Base-by-base conservation (phyloP, 257 asterid species). In the Gynochthodes officinalis region DNA sequence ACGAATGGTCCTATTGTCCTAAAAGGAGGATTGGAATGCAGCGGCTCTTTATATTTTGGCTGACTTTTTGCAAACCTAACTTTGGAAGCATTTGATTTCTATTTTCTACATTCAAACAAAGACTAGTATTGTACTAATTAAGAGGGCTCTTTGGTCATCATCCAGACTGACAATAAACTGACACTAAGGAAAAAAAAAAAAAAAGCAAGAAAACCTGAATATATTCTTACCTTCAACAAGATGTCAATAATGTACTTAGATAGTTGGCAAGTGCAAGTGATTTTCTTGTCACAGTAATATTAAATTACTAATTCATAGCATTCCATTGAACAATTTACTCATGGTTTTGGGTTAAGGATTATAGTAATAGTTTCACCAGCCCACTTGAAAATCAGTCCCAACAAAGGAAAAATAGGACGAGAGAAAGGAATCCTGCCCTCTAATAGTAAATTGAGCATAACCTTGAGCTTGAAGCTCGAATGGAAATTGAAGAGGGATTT, bases 1-100 rank as follows among this genome's bases (percentile, higher is more conserved):
- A 42, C 11, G 43, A 64, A 52, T 64, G 77, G 77, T 52, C 77
- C 77, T 73, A 52, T 64, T 72, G 77, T 52, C 77, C 77, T 73
- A 73, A 52, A 4, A 28, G 70, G 30, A 61, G 15, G 46, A 21
- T 49, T 67, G 70, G 6, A 73, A 21, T 46, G 71, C 54, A 67
- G 39, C 60, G 73, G 73, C 55, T 64, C 70, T 65, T 30, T 1
- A 46, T 30, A 28, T 14, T 64, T 70, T 75, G 57, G 65, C 70
- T 50, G 75, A 75, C 71, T 63, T 76, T 50, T 52, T 52, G 25
- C 60, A 14, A 70, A 52, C 71, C 62, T 43, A 70, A 61, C 57
- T 62, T 52, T 70, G 75, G 75, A 63, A 54, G 73, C 67, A 74
- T 57, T 30, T 42, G 61, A 40, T 58, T n/a, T 1, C 32, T n/a